Base-by-base conservation (phyloP, 23 red algal species). In the Cyanidium caldarium region DNA sequence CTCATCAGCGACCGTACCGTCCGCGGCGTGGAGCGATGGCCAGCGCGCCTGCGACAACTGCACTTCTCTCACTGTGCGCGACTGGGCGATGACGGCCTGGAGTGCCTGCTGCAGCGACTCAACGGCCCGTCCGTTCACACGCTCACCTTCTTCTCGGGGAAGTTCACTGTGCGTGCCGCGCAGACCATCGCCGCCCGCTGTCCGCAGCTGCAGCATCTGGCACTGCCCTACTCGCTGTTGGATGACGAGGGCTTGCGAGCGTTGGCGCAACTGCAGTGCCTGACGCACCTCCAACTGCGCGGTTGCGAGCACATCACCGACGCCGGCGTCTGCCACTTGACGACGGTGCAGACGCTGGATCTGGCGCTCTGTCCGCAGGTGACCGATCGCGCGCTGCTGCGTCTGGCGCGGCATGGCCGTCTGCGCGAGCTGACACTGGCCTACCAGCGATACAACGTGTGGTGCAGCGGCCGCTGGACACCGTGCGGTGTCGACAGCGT, bases 371-470 rank as follows among this genome's bases (percentile, higher is more conserved):
- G 51, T 61, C 51, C 51, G 21, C 51, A 61, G 51, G 31, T 61
- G 5, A 61, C 51, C 13, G 51, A 61, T 25, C 51, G 51, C 19
- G 23, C 51, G 21, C 51, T 61, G 10, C 31, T 61, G 7, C 7
- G n/a, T 12, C 51, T 61, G n/a, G 51, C 51, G 5, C 51, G 31
- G 7, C 5, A 5, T 12, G 51, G 5, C 19, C 10, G 31, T 61
- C 21, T 61, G 51, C 51, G 51, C 13, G 21, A 5, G 21, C 51
- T 61, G n/a, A 10, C 31, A 28, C 51, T 61, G 7, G 51, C 51
- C n/a, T 28, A 61, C 21, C 51, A 61, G 51, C 51, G 51, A 5
- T 61, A 61, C 51, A 61, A 61, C 51, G 51, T 61, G 7, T 61
- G 51, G 51, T 61, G 51, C 31, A 61, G n/a, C 31, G 51, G 51